Percentiles rank a stretch among this genome's conserved stretches.
Conservation (phyloP, 805 yeast genomes). For the Nakazawaea pomicola region DNA sequence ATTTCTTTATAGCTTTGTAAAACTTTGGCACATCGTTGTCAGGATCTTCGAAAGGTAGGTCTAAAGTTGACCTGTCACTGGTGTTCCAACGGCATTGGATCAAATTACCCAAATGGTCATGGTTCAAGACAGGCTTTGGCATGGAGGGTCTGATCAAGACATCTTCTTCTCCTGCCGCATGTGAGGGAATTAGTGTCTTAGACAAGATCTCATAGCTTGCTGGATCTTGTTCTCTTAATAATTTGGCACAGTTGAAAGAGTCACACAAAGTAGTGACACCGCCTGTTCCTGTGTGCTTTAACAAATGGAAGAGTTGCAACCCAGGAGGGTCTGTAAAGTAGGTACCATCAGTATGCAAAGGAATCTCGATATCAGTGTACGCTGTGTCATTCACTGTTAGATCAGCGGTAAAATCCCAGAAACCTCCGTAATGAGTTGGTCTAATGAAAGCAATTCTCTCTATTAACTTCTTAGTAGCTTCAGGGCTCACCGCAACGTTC, state of each 20-base stretch:
- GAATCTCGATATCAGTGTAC: conserved; percentile 61
- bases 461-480: conserved; percentile 52
- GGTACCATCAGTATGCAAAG: conserved; percentile 68
- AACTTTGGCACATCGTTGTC: conserved; percentile 43
- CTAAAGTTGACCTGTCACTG: conserved; percentile 62
- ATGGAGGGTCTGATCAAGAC: conserved; percentile 55
- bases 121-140: conserved; percentile 54
- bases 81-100: conserved; percentile 69
- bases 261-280: conserved; percentile 67
- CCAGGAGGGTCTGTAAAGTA: conserved; percentile 75
- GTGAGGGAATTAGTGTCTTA: conserved; percentile 54
- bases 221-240: conserved; percentile 41
- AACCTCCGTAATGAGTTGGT: conserved; percentile 75
- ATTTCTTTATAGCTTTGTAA: conserved; percentile 52
- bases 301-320: conserved; percentile 60
- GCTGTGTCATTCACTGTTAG: conserved; percentile 66
- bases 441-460: conserved; percentile 55
- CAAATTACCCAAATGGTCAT: conserved; percentile 43
- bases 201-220: conserved; percentile 47
- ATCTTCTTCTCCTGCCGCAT: conserved; percentile 66
- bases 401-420: conserved; percentile 75
- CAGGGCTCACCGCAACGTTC: conserved; percentile 55
- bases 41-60: conserved; percentile 34
- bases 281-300: conserved; percentile 56
- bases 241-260: conserved; percentile 55